Evolutionary conservation across 169 alveolate species (phyloP), one percentile per base, ranked within the genome.

Genomic region (Besnoitia besnoiti): DNA sequence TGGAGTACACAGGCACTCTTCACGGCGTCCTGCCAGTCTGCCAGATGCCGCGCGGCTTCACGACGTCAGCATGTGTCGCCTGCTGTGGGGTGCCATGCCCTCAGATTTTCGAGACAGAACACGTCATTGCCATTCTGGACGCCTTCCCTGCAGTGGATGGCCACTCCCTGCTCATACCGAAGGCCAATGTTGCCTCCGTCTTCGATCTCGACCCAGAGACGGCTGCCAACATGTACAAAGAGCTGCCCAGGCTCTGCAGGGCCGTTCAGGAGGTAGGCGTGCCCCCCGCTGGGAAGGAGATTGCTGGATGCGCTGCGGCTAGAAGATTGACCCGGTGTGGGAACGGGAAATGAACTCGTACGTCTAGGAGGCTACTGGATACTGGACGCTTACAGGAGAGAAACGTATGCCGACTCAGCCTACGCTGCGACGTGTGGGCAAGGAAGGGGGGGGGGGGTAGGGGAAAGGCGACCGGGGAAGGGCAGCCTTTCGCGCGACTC

Each of bases 61-160:
- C 4, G 39, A 62, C 21, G 3, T 62, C 79, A n/a, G 42, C 80
- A n/a, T n/a, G 40, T 8, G 44, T 19, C 44, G 3, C 80, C 12
- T 67, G 10, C 47, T 7, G 44, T 67, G 42, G 8, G 80, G 1
- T 16, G 39, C 80, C 19, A 55, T 5, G 67, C 67, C 12, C 67
- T 55, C 91, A 84, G 92, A 84, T 91, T 12, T 91, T 85, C 75
- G 91, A 92, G 89, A 85, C 94, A 40, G 94, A 92, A 16, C 75
- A 77, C 85, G 62, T 85, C 82, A 59, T 92, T 37, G 94, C 94
- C 47, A 92, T 92, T 24, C 61, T 92, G 35, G 94, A 92, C 46
- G 94, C 94, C 51, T 92, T 92, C 37, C 94, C 94, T 8, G 49
- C 92, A 33, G 94, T 87, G 0, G 85, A 47, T 33, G 94, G 94